Evolutionary conservation across 805 yeast genomes (phyloP).

Genomic region (Brettanomyces custersianus): DNA sequence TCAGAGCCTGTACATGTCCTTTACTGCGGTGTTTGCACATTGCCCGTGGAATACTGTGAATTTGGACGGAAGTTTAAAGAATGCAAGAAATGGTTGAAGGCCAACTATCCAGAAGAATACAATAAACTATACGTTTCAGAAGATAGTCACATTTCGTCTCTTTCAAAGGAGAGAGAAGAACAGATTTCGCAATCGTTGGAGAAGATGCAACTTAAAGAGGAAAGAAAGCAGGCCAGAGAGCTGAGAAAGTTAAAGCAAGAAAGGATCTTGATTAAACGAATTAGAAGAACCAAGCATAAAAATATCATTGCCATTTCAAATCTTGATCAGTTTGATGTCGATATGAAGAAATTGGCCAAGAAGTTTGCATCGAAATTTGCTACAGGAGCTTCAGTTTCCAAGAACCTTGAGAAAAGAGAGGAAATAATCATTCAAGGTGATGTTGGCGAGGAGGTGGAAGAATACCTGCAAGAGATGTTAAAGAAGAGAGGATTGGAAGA

Average conservation of each 20-base stretch:
- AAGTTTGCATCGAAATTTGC: slow-evolving; percentile 91
- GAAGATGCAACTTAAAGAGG: slow-evolving; percentile 80
- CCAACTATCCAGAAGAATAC: slow-evolving; percentile 47
- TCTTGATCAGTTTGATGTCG: slow-evolving; percentile 73
- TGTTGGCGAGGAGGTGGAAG: slow-evolving; percentile 85
- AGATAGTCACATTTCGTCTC: slow-evolving; percentile 39
- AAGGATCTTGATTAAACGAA: slow-evolving; percentile 74
- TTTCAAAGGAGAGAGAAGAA: slow-evolving; percentile 71
- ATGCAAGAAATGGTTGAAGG: slow-evolving; percentile 77
- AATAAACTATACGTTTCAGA: slow-evolving; percentile 51
- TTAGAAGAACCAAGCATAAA: slow-evolving; percentile 84
- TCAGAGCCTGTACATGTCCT: slow-evolving; percentile 28
- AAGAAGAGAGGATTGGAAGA: slow-evolving; percentile 76
- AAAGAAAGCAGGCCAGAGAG: slow-evolving; percentile 77
- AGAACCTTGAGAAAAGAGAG: slow-evolving; percentile 84
- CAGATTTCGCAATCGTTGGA: slow-evolving; percentile 74
- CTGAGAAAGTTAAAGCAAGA: slow-evolving; percentile 69
- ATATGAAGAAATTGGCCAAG: slow-evolving; percentile 84
- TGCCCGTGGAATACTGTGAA: slow-evolving; percentile 91
- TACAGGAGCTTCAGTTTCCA: slow-evolving; percentile 89
- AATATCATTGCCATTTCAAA: slow-evolving; percentile 82
- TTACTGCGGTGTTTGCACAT: slow-evolving; percentile 74
- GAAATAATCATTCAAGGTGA: slow-evolving; percentile 93
- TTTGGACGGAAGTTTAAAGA: slow-evolving; percentile 74
- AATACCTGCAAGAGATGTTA: slow-evolving; percentile 56